These are phyloP conservation scores for Pseudopithomyces maydicus DNA, from an alignment of 2,329 filamentous ascomycete species.

Conservation along the genomic window DNA sequence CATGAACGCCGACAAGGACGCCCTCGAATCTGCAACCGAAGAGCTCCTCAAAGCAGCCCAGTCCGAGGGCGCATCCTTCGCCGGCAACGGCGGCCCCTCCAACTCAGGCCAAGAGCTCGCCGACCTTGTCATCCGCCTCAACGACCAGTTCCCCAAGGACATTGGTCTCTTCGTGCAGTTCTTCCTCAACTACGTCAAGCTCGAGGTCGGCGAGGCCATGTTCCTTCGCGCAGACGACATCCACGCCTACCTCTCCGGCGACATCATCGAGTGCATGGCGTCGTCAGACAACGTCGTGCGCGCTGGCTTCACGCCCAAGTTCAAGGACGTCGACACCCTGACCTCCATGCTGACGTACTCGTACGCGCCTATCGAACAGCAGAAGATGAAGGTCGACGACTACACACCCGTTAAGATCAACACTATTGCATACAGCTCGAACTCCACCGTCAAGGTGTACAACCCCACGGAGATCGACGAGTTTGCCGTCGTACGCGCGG, in stretches of 20 bases:
- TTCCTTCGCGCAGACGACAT: conserved; percentile 97
- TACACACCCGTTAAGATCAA: conserved; percentile 88
- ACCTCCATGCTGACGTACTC: conserved; percentile 93
- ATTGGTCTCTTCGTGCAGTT: conserved; percentile 95
- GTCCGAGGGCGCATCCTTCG: conserved; percentile 73
- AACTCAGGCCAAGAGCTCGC: conserved; percentile 73
- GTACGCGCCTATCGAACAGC: conserved; percentile 90
- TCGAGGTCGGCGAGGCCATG: conserved; percentile 88
- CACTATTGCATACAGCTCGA: conserved; percentile 77
- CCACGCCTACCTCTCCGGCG: conserved; percentile 89
- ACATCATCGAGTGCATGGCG: conserved; percentile 99
- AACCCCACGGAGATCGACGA: conserved; percentile 97
- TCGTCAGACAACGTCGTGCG: conserved; percentile 98
- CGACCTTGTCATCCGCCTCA: conserved; percentile 75
- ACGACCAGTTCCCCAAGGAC: conserved; percentile 82
- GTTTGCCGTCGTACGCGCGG: conserved; percentile 85
- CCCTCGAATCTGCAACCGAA: conserved; percentile 67
- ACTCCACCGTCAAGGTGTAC: conserved; percentile 76
- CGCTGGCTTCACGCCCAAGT: conserved; percentile 96
- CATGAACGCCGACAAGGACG: conserved; percentile 75
- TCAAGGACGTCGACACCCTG: conserved; percentile 91
- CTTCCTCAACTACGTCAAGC: conserved; percentile 93
- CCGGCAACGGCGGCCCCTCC: conserved; percentile 70
- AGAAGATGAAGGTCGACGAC: conserved; percentile 86
- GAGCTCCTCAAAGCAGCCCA: conserved; percentile 74